Evolutionary conservation across 2,329 filamentous ascomycete species (phyloP), one percentile per base, ranked within the genome.

Genomic region (Colletotrichum limetticola): DNA sequence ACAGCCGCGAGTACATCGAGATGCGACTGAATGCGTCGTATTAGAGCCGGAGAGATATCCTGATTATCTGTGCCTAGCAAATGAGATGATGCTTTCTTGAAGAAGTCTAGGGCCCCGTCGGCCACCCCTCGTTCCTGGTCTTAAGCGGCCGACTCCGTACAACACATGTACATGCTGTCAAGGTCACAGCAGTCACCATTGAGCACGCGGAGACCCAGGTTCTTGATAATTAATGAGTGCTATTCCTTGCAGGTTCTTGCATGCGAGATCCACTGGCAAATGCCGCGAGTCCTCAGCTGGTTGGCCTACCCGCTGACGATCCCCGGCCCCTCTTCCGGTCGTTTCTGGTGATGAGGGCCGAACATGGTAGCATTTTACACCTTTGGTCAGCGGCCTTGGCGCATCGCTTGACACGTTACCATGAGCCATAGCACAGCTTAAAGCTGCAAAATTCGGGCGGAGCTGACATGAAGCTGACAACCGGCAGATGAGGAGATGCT

Each of bases 1-100:
- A 77, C 35, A 75, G 75, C 30, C 66, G 70, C 59, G 78, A 81
- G 30, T 82, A 80, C 57, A 74, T 78, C 16, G 74, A 78, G 24
- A 78, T 77, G 76, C 72, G 78, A 1, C 72, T 80, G 59, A 76
- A 76, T 61, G 77, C 78, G 16, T 68, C 74, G 3, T 78, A 78
- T 35, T 57, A 19, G 53, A 35, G 26, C 26, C 22, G 22, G 11
- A 12, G 19, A 49, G 22, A n/a, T 30, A 11, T 30, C 24, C 9
- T 30, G 4, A 22, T 61, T 30, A 35, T 14, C 22, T 12, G 35
- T 28, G 35, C 7, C 42, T 4, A 19, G 26, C 37, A 12, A 19
- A n/a, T n/a, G 24, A 16, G 1, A 28, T 8, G 6, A 5, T 22
- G 22, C 9, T 6, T 55, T 11, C 24, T 24, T n/a, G 24, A 49